Percentiles rank a stretch among this genome's conserved stretches.
Conservation (phyloP, 2,329 filamentous ascomycete species). For the Aureobasidium sp. region DNA sequence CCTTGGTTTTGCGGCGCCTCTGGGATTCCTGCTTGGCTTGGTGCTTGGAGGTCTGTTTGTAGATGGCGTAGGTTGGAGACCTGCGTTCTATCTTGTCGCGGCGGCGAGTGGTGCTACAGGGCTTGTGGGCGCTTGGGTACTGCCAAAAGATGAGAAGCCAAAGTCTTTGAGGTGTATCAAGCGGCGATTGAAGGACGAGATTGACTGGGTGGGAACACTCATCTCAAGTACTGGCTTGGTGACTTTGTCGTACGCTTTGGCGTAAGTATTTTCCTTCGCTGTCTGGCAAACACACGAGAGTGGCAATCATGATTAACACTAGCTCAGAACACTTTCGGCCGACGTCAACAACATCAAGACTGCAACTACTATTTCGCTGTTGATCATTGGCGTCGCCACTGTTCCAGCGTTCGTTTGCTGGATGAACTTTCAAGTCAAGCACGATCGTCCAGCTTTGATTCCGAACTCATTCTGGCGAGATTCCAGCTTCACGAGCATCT, state of each 20-base stretch:
- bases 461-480: constrained; percentile 58
- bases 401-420: constrained; percentile 49
- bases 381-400: constrained; percentile 38
- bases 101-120: constrained; percentile 37
- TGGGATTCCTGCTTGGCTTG: constrained; percentile 47
- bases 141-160: constrained; percentile 28
- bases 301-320: background rate
- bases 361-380: constrained; percentile 28
- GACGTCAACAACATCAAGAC: constrained; percentile 18
- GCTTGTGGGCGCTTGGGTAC: constrained; percentile 31
- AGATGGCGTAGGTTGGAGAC: constrained; percentile 45
- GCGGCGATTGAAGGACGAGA: constrained; percentile 33
- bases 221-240: constrained; percentile 43
- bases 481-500: constrained; percentile 49
- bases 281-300: background rate
- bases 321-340: background rate
- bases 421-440: constrained; percentile 44
- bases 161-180: constrained; percentile 23
- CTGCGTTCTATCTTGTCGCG: constrained; percentile 44
- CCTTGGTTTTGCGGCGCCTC: constrained; percentile 43
- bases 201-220: constrained; percentile 48
- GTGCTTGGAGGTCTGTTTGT: constrained; percentile 45
- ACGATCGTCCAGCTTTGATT: constrained; percentile 49
- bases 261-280: constrained; percentile 19
- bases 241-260: constrained; percentile 40